These are phyloP conservation scores for Lachnellula suecica DNA, from an alignment of 2,329 filamentous ascomycete species.

Conservation along the genomic window DNA sequence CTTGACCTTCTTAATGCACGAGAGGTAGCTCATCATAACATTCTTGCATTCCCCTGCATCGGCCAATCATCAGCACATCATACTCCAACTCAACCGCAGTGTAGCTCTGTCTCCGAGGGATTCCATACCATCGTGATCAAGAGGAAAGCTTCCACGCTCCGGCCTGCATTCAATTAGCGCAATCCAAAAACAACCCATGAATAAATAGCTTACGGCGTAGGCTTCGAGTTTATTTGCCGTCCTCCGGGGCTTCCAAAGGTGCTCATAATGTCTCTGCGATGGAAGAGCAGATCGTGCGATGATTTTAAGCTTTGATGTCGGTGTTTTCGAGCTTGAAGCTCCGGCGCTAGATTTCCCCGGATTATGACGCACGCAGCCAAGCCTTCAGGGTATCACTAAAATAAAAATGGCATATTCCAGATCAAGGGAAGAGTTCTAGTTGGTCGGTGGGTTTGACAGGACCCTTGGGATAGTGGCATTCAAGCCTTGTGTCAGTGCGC, in stretches of 20 bases:
- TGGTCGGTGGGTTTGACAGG: no score
- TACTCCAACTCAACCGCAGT: not conserved
- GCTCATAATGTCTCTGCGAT: constrained; percentile 45
- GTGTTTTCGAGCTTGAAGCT: not conserved
- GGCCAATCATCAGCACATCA: constrained; percentile 9
- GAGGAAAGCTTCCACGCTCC: constrained; percentile 90
- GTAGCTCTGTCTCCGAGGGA: not conserved
- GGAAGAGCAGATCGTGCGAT: not conserved
- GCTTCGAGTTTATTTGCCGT: constrained; percentile 61
- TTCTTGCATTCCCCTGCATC: constrained; percentile 82
- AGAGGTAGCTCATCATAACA: constrained; percentile 81
- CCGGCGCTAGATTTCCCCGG: constrained; percentile 6
- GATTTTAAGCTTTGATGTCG: not conserved
- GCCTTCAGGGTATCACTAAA: no score
- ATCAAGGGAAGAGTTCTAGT: no score
- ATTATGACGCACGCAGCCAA: not conserved
- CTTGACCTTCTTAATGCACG: constrained; percentile 79
- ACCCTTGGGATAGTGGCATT: no score
- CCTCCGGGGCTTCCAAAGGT: constrained; percentile 71
- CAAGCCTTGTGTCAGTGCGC: no score
- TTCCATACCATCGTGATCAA: constrained; percentile 79
- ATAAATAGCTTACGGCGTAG: constrained; percentile 59
- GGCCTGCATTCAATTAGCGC: constrained; percentile 54
- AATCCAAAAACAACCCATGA: not conserved
- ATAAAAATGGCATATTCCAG: no score